Conservation (phyloP, 2,329 filamentous ascomycete species). For the Emergomyces orientalis region DNA sequence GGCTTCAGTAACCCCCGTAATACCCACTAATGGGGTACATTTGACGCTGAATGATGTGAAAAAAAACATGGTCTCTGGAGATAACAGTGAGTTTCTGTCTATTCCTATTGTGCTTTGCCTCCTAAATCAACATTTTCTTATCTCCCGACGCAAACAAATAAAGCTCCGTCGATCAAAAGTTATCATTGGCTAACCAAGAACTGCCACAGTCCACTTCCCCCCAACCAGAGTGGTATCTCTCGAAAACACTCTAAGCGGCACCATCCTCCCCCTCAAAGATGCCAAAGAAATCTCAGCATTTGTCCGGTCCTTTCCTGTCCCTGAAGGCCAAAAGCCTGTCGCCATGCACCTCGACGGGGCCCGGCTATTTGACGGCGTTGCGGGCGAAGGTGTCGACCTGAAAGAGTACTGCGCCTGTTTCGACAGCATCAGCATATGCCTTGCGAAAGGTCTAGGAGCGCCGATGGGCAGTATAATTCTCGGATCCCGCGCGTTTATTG, state of each 20-base stretch:
- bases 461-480: constrained; percentile 27
- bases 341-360: constrained; percentile 27
- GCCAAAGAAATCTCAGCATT: constrained; percentile 23
- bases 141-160: neutral
- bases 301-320: constrained; percentile 21
- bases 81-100: constrained; percentile 17
- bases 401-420: constrained; percentile 26
- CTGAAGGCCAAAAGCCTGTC: constrained; percentile 20
- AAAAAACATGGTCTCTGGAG: constrained; percentile 21
- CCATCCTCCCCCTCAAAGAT: constrained; percentile 23
- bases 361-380: constrained; percentile 24
- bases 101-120: neutral
- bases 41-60: constrained; percentile 30
- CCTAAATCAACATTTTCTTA: neutral
- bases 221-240: constrained; percentile 26
- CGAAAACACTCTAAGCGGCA: constrained; percentile 24
- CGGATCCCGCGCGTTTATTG: constrained; percentile 21
- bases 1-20: constrained; percentile 24
- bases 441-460: constrained; percentile 28
- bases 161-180: neutral
- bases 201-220: constrained; percentile 20
- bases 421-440: constrained; percentile 27
- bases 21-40: constrained; percentile 27
- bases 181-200: neutral
- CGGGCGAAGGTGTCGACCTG: constrained; percentile 19